Evolutionary conservation across 2,329 filamentous ascomycete species (phyloP).

Genomic region (Trichoderma asperellum): DNA sequence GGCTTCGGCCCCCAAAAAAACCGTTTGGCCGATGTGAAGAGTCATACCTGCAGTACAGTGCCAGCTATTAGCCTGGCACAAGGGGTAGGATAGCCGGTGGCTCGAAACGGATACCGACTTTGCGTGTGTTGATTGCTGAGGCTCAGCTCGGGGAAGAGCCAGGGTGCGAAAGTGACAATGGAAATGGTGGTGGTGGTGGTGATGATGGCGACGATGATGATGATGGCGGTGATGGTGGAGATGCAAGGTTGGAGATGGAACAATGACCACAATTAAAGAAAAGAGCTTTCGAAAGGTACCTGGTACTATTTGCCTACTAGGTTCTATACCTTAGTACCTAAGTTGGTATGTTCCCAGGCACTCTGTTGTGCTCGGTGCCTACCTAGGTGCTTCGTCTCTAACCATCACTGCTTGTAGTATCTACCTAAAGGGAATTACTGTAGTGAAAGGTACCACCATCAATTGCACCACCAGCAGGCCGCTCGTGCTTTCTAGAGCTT

Average conservation of each 20-base stretch:
- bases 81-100: not conserved
- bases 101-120: not conserved
- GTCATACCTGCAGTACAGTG: conserved; percentile 13
- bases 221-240: not conserved
- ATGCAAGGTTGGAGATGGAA: not conserved
- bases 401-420: too few species aligned
- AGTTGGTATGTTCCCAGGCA: too few species aligned
- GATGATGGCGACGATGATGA: too few species aligned
- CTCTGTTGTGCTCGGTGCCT: not conserved
- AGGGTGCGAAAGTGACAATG: not conserved
- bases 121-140: not conserved
- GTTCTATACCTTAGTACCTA: too few species aligned
- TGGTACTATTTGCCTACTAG: too few species aligned
- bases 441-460: not conserved
- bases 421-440: too few species aligned
- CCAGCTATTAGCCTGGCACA: not conserved
- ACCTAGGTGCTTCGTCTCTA: not conserved
- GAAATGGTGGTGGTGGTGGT: not conserved
- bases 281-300: not conserved
- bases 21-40: conserved; percentile 12
- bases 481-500: not conserved
- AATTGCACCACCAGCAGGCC: not conserved
- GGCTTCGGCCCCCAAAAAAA: conserved; percentile 14
- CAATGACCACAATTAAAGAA: not conserved
- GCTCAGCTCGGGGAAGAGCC: conserved; percentile 11